Base-by-base conservation (phyloP, 176 grass and related monocot species). In the Otatea glauca region DNA sequence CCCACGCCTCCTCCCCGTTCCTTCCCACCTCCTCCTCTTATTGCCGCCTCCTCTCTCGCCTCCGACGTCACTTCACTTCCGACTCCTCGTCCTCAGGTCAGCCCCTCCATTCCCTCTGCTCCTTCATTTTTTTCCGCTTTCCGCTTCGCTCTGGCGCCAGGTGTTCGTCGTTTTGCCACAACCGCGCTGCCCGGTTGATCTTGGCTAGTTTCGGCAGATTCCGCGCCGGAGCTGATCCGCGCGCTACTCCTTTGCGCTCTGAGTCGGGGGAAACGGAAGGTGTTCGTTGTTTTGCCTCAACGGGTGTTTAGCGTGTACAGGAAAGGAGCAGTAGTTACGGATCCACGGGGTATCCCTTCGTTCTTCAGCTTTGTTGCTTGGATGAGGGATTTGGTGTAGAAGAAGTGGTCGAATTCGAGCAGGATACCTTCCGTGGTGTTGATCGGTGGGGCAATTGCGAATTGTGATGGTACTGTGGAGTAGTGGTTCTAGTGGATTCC, bases 61-160 rank as follows among this genome's bases (percentile, higher is more conserved):
- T 70, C 76, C 72, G 70, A 49, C 78, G 79, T 25, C 90, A 86
- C 14, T 42, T 82, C 69, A 65, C 85, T 69, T 84, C 67, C 44
- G 35, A 37, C 35, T 18, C 35, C 18, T 15, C 67, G 37, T 18
- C 73, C 72, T 8, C 88, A 88, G 92, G 92, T 93, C 47, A 50
- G 53, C 42, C 5, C 34, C 72, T 78, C 68, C 69, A 4, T 12
- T 7, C 4, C 35, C 35, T 37, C 35, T 37, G 35, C 35, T 37
- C 35, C 35, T 37, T 37, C 35, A 37, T 37, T 37, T 37, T 37
- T 37, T 66, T 73, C 70, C 49, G 13, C 54, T 49, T 16, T n/a
- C 38, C 15, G 47, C 68, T 84, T 59, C 59, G 49, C 49, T 51
- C 55, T 12, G 16, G 17, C 83, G 12, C 53, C 75, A 77, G 45